Evolutionary conservation across 495 filamentous ascomycete genomes (phyloP), one percentile per base, ranked within the genome.

Genomic region (Amphirosellinia nigrospora): DNA sequence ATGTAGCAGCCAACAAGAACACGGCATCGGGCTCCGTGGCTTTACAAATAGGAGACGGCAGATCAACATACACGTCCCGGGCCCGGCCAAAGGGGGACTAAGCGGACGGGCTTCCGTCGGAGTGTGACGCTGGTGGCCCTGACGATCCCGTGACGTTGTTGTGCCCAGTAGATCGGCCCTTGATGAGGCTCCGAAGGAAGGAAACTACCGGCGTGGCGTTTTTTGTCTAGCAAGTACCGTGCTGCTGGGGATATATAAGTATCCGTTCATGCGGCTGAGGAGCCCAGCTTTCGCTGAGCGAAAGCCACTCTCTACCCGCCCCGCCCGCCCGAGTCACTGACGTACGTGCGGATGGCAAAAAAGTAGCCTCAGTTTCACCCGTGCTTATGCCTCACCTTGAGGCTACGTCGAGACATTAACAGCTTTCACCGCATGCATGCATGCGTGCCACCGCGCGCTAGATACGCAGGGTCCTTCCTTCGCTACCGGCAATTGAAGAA

Each of bases 141-240:
- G 55, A 36, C 30, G 30, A 58, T 36, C 30, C 32, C 55, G 55
- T 36, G n/a, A 9, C 6, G n/a, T 36, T 39, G 5, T 23, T 2
- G 58, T 26, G 10, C 58, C 11, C 10, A 7, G 15, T 7, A 45
- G 3, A 28, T 45, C 59, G 59, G 41, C 5, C 39, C 13, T 62
- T 45, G 19, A 28, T 62, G 59, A 62, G 23, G 59, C 59, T 30
- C 59, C 59, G 59, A 46, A 34, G 43, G 10, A 16, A 16, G 38
- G 23, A 19, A 5, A 5, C n/a, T 41, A 16, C 15, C 39, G 39
- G 50, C 1, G 38, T 60, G 39, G 15, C 59, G 13, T 45, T 45
- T 46, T 10, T 43, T 7, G 46, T 4, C 46, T 11, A 23, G 9
- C 28, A 16, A 28, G 48, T 30, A 16, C 48, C 48, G 48, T 53